Base-by-base conservation (phyloP, 768 basidiomycete species). In the Collybia sordida region DNA sequence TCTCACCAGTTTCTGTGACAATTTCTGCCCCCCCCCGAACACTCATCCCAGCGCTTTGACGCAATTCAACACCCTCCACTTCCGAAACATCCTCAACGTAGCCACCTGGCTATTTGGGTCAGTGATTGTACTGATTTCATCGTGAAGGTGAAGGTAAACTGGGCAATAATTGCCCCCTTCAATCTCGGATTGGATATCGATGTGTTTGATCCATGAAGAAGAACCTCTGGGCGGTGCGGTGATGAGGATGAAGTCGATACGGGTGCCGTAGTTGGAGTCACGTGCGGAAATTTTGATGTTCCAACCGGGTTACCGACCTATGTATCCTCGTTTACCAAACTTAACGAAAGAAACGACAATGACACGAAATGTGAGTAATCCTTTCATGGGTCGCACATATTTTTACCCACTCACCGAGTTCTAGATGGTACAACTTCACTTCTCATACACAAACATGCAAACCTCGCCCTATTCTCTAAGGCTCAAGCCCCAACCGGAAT, bases 121-220 rank as follows among this genome's bases (percentile, higher is more conserved):
- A 53, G 71, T n/a, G n/a, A n/a, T n/a, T n/a, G n/a, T n/a, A n/a
- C n/a, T 70, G 49, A 96, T 88, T 52, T 86, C 77, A 55, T 98
- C 93, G 59, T 89, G 79, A 12, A 98, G 71, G 62, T 98, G 94
- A 51, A 98, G 75, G 63, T 79, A 97, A n/a, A 97, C 88, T 3
- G 97, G 97, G 63, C 97, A 98, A 63, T 98, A 97, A 69, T 99
- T 97, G 17, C 94, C 97, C 7, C 97, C 97, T 56, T 90, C 90
- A 49, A 98, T 63, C 4, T 81, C 75, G 7, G 90, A 84, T 58
- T 89, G 88, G 47, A 97, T 96, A 59, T 99, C 90, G 8, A 73
- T 74, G 41, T 69, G 68, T 64, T 92, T 92, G 61, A 99, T 78
- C 96, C 95, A 99, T 0, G 90, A 93, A 1, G 95, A 74, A 2